These are phyloP conservation scores for Fusarium dlaminii DNA, from an alignment of 2,329 filamentous ascomycete species.

Conservation along the genomic window DNA sequence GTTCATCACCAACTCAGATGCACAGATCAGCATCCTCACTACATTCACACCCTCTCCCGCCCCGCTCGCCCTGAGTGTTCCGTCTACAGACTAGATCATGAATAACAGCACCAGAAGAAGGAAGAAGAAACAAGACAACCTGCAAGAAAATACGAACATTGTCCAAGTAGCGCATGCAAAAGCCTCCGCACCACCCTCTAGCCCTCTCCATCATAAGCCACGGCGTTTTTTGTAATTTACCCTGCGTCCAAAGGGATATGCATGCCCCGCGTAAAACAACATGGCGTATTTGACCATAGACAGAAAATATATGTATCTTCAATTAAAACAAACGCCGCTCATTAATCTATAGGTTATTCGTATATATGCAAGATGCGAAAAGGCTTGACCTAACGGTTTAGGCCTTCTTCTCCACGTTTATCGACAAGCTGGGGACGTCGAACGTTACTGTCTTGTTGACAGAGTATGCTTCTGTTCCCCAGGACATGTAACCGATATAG, in stretches of 20 bases:
- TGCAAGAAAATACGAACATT: conserved; percentile 12
- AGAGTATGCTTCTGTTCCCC: conserved; percentile 62
- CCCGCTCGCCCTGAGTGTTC: background rate
- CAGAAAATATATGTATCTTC: background rate
- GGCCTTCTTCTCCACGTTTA: conserved; percentile 45
- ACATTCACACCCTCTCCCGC: conserved; percentile 3
- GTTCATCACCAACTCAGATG: background rate
- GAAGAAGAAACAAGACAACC: background rate
- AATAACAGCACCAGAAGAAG: background rate
- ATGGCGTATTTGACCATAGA: conserved; percentile 2
- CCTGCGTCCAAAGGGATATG: background rate
- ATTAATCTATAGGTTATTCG: conserved; percentile 31
- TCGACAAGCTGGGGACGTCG: conserved; percentile 51
- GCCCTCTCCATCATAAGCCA: conserved; percentile 1
- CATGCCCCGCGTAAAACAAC: conserved; percentile 1
- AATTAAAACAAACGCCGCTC: conserved; percentile 11
- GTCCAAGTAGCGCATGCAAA: background rate
- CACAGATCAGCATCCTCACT: conserved; percentile 6
- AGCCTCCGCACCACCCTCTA: conserved; percentile 8
- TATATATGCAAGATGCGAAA: conserved; percentile 13
- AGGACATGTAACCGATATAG: conserved; percentile 62
- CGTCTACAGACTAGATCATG: background rate
- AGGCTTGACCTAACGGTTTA: background rate
- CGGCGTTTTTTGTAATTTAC: conserved; percentile 6
- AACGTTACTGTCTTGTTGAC: conserved; percentile 59